Conservation (phyloP, 148 eudicot species). For the Persicaria maculosa region DNA sequence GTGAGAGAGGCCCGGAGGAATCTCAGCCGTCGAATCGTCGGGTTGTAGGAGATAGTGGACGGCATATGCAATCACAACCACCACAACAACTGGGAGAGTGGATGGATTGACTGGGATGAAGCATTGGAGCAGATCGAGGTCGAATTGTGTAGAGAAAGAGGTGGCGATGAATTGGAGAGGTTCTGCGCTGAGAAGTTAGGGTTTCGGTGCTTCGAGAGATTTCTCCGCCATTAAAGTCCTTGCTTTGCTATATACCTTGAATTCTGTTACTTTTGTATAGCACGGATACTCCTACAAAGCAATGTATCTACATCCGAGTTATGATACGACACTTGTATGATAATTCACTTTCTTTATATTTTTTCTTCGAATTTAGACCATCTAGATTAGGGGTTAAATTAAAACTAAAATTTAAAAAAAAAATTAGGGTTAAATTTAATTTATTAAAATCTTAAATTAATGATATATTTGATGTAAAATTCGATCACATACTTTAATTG, state of each 20-base stretch:
- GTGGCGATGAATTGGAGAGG: slow-evolving; percentile 65
- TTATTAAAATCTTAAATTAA: too few relatives aligned
- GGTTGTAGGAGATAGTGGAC: slow-evolving; percentile 76
- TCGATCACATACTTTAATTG: too few relatives aligned
- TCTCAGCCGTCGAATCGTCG: slow-evolving; percentile 74
- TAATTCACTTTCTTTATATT: too few relatives aligned
- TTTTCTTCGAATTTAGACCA: too few relatives aligned
- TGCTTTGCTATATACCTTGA: neutral
- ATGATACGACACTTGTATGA: too few relatives aligned
- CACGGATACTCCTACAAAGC: too few relatives aligned
- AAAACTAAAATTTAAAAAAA: too few relatives aligned
- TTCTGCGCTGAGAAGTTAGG: slow-evolving; percentile 74
- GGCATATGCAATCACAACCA: slow-evolving; percentile 35
- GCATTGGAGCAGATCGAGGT: slow-evolving; percentile 47
- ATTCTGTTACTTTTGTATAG: neutral
- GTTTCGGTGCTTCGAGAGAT: slow-evolving; percentile 75
- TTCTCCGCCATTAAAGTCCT: slow-evolving; percentile 29
- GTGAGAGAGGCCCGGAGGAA: too few relatives aligned
- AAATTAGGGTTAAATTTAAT: too few relatives aligned
- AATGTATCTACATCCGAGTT: too few relatives aligned
- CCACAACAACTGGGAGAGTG: slow-evolving; percentile 45
- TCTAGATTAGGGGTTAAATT: too few relatives aligned
- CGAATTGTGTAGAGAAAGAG: slow-evolving; percentile 56
- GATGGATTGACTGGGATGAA: slow-evolving; percentile 53
- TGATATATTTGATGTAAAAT: too few relatives aligned